A percentile compares a stretch with the other conserved stretches of the same genome.
Evolutionary conservation across 2,329 filamentous ascomycete species (phyloP).

Genomic region (Nemania abortiva): DNA sequence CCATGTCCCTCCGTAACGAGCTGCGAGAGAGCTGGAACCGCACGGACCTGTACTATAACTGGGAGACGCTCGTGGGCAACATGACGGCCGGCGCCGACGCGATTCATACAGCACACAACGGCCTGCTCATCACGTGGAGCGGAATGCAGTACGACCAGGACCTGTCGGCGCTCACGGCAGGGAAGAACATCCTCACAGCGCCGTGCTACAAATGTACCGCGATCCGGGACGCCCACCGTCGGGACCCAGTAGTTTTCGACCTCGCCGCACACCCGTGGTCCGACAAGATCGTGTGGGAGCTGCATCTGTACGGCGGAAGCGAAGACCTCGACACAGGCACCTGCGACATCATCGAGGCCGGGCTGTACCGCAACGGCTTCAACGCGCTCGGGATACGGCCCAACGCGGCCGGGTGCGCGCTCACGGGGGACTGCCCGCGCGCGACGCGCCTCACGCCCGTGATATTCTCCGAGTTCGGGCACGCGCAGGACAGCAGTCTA

Average conservation of each 20-base stretch:
- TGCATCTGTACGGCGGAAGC: constrained; percentile 58
- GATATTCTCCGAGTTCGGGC: constrained; percentile 62
- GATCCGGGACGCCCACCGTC: constrained; percentile 57
- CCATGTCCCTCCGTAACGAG: constrained; percentile 58
- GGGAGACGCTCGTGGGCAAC: constrained; percentile 60
- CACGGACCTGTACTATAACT: constrained; percentile 58
- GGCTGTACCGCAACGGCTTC: constrained; percentile 63
- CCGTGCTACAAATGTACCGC: constrained; percentile 58
- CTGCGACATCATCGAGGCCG: constrained; percentile 61
- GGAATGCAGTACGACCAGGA: constrained; percentile 63
- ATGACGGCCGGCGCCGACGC: constrained; percentile 57
- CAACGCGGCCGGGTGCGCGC: constrained; percentile 57
- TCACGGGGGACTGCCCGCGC: constrained; percentile 54
- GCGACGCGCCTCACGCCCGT: constrained; percentile 59
- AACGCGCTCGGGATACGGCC: constrained; percentile 59
- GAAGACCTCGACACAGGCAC: constrained; percentile 59
- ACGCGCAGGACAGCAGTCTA: constrained; percentile 56
- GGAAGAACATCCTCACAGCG: constrained; percentile 56
- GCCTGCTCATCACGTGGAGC: constrained; percentile 62
- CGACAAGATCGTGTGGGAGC: constrained; percentile 61
- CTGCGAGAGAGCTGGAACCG: constrained; percentile 54
- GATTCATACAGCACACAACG: constrained; percentile 59
- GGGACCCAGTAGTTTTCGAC: constrained; percentile 60
- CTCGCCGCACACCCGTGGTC: constrained; percentile 59
- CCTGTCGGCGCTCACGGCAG: constrained; percentile 57